These are phyloP conservation scores for Closterium sp. DNA, from an alignment of 139 green algal species.

Conservation along the genomic window DNA sequence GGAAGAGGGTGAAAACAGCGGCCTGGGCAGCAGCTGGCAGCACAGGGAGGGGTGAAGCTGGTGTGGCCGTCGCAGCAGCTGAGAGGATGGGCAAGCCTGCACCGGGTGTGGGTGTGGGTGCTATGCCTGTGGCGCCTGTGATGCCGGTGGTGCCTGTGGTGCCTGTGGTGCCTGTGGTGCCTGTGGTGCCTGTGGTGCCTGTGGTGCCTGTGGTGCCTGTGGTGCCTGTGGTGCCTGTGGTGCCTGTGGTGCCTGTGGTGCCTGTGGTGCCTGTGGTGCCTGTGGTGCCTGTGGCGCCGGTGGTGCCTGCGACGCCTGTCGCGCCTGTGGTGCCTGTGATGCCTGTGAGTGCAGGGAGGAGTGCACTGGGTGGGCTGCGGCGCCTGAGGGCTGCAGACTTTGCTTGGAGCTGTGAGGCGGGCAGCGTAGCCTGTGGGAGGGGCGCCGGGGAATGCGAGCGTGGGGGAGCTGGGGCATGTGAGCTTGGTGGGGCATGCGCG, in stretches of 20 bases:
- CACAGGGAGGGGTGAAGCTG: neutral
- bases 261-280: neutral
- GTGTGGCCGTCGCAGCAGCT: too few species aligned
- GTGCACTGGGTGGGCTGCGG: neutral
- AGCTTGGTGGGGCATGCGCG: too few species aligned
- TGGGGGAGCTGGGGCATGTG: neutral
- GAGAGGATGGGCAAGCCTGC: neutral
- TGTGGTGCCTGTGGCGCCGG: too few species aligned
- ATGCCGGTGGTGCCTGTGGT: neutral
- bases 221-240: neutral
- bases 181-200: too few species aligned
- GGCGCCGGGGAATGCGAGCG: neutral
- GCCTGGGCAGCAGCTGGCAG: neutral
- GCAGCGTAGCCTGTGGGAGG: neutral
- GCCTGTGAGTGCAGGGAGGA: neutral
- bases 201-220: neutral
- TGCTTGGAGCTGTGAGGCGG: neutral
- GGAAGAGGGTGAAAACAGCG: neutral
- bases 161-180: neutral
- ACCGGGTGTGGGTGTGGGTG: neutral
- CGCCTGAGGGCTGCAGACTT: neutral
- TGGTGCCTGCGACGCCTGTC: neutral
- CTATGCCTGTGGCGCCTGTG: neutral
- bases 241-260: neutral
- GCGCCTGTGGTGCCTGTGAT: neutral